Conservation (phyloP, 2,329 filamentous ascomycete genomes). For the Colletotrichum orchidophilum region DNA sequence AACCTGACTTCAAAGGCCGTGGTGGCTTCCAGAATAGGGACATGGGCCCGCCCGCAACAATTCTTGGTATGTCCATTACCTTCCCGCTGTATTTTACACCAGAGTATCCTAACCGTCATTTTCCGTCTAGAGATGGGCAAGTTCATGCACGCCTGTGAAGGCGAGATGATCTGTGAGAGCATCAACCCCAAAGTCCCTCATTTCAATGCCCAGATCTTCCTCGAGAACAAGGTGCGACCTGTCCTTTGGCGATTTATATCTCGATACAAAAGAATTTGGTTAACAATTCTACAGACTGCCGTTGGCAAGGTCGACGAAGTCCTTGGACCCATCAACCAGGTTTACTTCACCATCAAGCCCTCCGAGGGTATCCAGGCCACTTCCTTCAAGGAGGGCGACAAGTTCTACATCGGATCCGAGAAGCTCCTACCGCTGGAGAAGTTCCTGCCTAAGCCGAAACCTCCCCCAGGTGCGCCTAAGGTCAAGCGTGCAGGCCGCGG, state of each 20-base stretch:
- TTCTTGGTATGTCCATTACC: slow-evolving; percentile 28
- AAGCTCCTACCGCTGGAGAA: slow-evolving; percentile 95
- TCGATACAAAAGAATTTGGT: not conserved
- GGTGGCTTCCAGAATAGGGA: slow-evolving; percentile 35
- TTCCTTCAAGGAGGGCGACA: slow-evolving; percentile 95
- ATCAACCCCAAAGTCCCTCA: slow-evolving; percentile 96
- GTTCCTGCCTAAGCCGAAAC: slow-evolving; percentile 96
- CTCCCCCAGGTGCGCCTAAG: slow-evolving; percentile 69
- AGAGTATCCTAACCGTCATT: not conserved
- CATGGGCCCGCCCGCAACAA: slow-evolving; percentile 34
- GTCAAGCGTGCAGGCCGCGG: slow-evolving; percentile 66
- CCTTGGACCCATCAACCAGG: slow-evolving; percentile 95
- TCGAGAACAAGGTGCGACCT: slow-evolving; percentile 87
- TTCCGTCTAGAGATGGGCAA: slow-evolving; percentile 80
- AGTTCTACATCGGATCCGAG: slow-evolving; percentile 94
- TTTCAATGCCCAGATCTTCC: slow-evolving; percentile 98
- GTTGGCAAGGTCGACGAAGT: slow-evolving; percentile 99
- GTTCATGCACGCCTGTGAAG: slow-evolving; percentile 94
- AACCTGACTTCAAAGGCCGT: slow-evolving; percentile 26
- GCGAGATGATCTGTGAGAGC: slow-evolving; percentile 97
- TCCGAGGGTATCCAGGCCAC: slow-evolving; percentile 94
- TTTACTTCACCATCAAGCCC: slow-evolving; percentile 98
- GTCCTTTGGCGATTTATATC: not conserved
- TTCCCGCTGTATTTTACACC: not conserved
- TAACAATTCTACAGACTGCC: slow-evolving; percentile 64